phyloP scores from a whole-genome alignment of 352 stramenopile genomes.

The Phytophthora syringae region DNA sequence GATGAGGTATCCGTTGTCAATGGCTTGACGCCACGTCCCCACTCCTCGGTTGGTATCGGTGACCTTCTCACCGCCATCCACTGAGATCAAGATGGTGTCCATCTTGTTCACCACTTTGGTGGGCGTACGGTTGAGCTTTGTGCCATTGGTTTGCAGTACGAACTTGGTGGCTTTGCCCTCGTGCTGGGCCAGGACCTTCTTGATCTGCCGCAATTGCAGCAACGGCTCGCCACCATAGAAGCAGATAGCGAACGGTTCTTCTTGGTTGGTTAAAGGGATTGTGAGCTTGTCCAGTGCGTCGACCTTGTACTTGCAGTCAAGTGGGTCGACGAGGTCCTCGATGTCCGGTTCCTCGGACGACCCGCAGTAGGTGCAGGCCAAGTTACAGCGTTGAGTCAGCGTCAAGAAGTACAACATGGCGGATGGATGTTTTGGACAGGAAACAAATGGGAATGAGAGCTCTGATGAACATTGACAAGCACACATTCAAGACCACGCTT shows the following conservation, averaged over 20 bases:
- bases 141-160: slow-evolving; percentile 42
- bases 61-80: slow-evolving; percentile 41
- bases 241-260: slow-evolving; percentile 43
- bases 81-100: slow-evolving; percentile 43
- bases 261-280: slow-evolving; percentile 17
- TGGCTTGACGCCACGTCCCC: slow-evolving; percentile 41
- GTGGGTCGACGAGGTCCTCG: slow-evolving; percentile 30
- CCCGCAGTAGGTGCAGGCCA: slow-evolving; percentile 46
- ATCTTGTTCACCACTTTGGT: slow-evolving; percentile 38
- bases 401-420: slow-evolving; percentile 38
- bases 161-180: slow-evolving; percentile 30
- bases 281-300: slow-evolving; percentile 27
- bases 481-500: slow-evolving; percentile 7
- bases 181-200: slow-evolving; percentile 47
- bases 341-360: slow-evolving; percentile 46
- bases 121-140: slow-evolving; percentile 43
- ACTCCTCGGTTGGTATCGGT: slow-evolving; percentile 39
- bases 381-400: slow-evolving; percentile 39
- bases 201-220: slow-evolving; percentile 40
- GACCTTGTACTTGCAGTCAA: slow-evolving; percentile 34
- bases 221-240: slow-evolving; percentile 48
- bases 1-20: slow-evolving; percentile 45
- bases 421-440: not conserved
- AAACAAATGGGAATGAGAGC: slow-evolving; percentile 3
- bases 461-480: not conserved